Conservation (phyloP, 2,329 filamentous ascomycete species). For the Massarina eburnea region DNA sequence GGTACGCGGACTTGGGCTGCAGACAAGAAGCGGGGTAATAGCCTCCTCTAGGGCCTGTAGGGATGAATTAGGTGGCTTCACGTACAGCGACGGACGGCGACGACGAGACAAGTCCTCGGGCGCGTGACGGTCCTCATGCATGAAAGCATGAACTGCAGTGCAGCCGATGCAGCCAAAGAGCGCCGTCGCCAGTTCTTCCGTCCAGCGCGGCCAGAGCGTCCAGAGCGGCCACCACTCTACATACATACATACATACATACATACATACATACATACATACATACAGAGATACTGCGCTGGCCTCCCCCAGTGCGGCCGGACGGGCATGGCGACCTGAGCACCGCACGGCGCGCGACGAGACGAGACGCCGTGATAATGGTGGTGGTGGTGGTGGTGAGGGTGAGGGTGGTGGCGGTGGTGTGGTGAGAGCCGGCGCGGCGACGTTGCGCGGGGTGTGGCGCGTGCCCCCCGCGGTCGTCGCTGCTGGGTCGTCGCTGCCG, state of each 20-base stretch:
- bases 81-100: slow-evolving; percentile 35
- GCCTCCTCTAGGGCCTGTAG: slow-evolving; percentile 26
- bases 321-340: background rate
- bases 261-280: background rate
- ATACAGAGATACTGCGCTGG: background rate
- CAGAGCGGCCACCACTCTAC: no score
- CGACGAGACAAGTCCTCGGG: slow-evolving; percentile 27
- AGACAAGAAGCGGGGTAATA: slow-evolving; percentile 42
- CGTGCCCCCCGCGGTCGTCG: background rate
- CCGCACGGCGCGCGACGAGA: background rate
- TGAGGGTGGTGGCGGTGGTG: slow-evolving; percentile 1
- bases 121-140: slow-evolving; percentile 37
- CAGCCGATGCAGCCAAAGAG: slow-evolving; percentile 11
- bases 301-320: background rate
- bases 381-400: background rate
- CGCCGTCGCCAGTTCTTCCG: background rate
- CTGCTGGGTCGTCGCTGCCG: no score
- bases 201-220: background rate
- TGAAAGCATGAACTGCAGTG: slow-evolving; percentile 25
- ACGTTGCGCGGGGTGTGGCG: slow-evolving; percentile 3
- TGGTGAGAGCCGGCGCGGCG: no score
- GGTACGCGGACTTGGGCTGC: slow-evolving; percentile 28
- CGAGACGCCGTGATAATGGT: background rate
- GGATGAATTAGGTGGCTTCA: slow-evolving; percentile 40
- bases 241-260: background rate